Base-by-base conservation (phyloP, 164 flowering plant species). In the Saururus chinensis region DNA sequence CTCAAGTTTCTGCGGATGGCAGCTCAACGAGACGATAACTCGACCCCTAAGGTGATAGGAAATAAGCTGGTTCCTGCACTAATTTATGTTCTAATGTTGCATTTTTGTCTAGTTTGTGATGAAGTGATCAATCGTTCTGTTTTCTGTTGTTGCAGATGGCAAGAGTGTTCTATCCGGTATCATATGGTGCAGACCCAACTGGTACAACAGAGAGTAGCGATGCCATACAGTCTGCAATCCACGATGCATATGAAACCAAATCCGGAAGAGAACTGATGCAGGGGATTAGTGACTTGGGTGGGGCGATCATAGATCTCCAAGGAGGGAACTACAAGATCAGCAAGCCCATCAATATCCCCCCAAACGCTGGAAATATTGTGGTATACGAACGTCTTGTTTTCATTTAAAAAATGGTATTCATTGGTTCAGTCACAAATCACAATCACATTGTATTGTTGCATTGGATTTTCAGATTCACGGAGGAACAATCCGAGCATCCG, bases 161-260 rank as follows among this genome's bases (percentile, higher is more conserved):
- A 24, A 55, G 35, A 55, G 30, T 55, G 25, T 55, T 64, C 40
- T 57, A 45, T 30, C 67, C 35, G 16, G 25, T 64, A 60, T 49
- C 60, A 0, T 67, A 67, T 30, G 70, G 65, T 0, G 70, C 70
- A 6, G 70, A 67, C 35, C 65, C 70, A 9, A 67, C 60, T 17
- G 65, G 70, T 40, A 11, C 26, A 9, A 61, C 1, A 9, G 70
- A 67, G 22, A 67, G 70, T 53, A 67, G 57, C 7, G 70, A 55
- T 25, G 60, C 70, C 23, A 53, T 67, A n/a, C 10, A 53, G 8
- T 42, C 40, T 9, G 70, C 64, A 7, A n/a, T 67, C n/a, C 12
- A 51, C 4, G 70, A 67, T 45, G 65, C 70, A 30, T 67, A 53
- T 26, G 30, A 1, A 19, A 19, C 40, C 25, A 22, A 40, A 19